Percentiles rank a stretch among this genome's conserved stretches.
Evolutionary conservation across 78 protist genomes (phyloP).

Genomic region (Dictyostelium intermedium): DNA sequence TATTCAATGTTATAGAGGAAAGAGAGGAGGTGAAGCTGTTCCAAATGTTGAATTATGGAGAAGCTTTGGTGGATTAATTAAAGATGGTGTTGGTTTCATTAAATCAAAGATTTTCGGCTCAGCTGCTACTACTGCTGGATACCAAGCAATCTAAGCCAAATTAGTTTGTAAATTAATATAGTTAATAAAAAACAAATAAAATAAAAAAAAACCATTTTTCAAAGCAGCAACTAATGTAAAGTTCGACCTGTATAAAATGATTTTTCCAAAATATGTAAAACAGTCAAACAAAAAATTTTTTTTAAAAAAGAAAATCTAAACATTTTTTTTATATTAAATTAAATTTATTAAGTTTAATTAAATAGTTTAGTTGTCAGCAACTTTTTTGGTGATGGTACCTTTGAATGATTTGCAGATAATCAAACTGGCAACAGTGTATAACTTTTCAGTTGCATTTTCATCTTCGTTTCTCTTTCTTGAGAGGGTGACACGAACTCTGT

Average conservation of each 20-base stretch:
- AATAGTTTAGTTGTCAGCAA: constrained; percentile 44
- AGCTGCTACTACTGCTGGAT: neutral
- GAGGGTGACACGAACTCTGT: constrained; percentile 94
- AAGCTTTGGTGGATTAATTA: constrained; percentile 3
- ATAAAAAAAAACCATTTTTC: neutral
- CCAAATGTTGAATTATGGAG: constrained; percentile 35
- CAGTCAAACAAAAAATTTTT: neutral
- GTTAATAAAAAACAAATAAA: neutral
- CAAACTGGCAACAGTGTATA: constrained; percentile 91
- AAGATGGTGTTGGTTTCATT: constrained; percentile 52
- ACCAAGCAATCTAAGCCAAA: neutral
- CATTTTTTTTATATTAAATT: neutral
- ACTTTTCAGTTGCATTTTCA: constrained; percentile 92
- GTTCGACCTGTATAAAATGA: no score
- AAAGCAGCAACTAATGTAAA: neutral
- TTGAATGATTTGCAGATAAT: constrained; percentile 86
- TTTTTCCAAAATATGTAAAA: no score
- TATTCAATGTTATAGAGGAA: neutral
- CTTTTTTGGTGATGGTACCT: constrained; percentile 45
- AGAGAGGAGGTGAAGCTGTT: constrained; percentile 5
- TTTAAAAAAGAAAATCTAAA: neutral
- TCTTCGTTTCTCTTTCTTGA: constrained; percentile 94
- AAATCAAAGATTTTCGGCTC: constrained; percentile 13
- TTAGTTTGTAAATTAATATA: neutral
- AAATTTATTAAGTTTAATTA: neutral